These are phyloP conservation scores for Digitaria exilis DNA, from an alignment of 202 grass and related monocot species.

Conservation along the genomic window DNA sequence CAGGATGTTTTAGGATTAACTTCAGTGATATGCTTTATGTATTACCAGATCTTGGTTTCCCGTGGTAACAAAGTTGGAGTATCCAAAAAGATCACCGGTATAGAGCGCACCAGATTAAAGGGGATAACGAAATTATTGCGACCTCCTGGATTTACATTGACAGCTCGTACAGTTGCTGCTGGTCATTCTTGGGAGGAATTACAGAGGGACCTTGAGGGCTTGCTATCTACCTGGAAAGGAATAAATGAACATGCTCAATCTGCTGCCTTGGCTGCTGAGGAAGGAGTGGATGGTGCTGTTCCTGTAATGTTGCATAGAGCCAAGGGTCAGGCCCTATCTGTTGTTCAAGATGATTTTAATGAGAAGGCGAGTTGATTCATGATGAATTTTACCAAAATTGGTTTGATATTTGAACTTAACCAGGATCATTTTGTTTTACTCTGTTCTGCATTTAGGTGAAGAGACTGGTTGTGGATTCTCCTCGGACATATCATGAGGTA, in stretches of 20 bases:
- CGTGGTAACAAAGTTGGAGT: conserved; percentile 72
- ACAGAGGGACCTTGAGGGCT: conserved; percentile 83
- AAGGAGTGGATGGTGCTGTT: conserved; percentile 80
- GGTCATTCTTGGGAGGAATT: conserved; percentile 93
- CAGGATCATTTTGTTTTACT: conserved; percentile 24
- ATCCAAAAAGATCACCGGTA: conserved; percentile 78
- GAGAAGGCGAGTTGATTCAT: conserved; percentile 68
- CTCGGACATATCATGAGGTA: conserved; percentile 90
- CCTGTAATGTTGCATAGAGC: conserved; percentile 83
- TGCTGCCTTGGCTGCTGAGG: conserved; percentile 79
- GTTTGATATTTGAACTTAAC: conserved; percentile 38
- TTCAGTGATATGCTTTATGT: conserved; percentile 23
- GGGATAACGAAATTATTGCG: conserved; percentile 73
- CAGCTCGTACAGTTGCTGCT: conserved; percentile 73
- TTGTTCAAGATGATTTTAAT: conserved; percentile 98
- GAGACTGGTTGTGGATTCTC: conserved; percentile 89
- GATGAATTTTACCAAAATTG: conserved; percentile 38
- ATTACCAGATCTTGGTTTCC: conserved; percentile 70
- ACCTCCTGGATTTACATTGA: conserved; percentile 79
- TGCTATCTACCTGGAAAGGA: conserved; percentile 85
- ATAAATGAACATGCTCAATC: conserved; percentile 90
- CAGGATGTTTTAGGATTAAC: not conserved
- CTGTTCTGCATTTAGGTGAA: conserved; percentile 61
- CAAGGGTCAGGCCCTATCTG: conserved; percentile 80
- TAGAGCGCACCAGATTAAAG: conserved; percentile 74